A percentile compares a stretch with the other conserved stretches of the same genome.
phyloP scores from a whole-genome alignment of 73 alveolate genomes.

The Paramecium sonneborni region DNA sequence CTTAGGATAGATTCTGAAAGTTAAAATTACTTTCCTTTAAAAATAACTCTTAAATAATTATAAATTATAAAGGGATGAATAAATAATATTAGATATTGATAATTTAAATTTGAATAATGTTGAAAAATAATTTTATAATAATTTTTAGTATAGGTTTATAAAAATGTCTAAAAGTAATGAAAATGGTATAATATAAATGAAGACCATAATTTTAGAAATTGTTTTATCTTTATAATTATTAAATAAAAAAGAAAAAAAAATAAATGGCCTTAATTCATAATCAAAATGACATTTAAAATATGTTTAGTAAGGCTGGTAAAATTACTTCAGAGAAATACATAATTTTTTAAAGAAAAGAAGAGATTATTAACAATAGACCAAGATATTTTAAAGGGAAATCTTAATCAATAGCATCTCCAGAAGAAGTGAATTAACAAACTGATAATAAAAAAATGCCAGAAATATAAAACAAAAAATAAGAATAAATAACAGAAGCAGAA shows the following conservation, averaged over 20 bases:
- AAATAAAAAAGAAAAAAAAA: not conserved
- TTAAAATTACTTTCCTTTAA: no score
- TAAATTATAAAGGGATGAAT: no score
- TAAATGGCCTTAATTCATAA: conserved; percentile 39
- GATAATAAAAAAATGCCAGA: not conserved
- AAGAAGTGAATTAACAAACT: not conserved
- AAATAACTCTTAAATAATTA: no score
- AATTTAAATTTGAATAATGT: no score
- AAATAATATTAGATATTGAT: no score
- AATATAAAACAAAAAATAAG: not conserved
- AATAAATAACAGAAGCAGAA: conserved; percentile 24
- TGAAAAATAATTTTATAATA: no score
- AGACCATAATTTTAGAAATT: not conserved
- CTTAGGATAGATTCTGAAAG: no score
- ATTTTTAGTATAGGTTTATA: no score
- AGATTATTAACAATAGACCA: conserved; percentile 11
- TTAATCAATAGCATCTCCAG: not conserved
- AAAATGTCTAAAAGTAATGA: no score
- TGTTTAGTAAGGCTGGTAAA: conserved; percentile 67
- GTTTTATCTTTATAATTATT: not conserved
- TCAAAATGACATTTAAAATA: conserved; percentile 40
- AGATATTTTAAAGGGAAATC: conserved; percentile 34
- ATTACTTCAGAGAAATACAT: conserved; percentile 66
- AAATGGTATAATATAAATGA: no score
- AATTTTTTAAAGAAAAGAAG: conserved; percentile 63